phyloP scores from a whole-genome alignment of 768 basidiomycete species.

The Stropharia rugosoannulata region DNA sequence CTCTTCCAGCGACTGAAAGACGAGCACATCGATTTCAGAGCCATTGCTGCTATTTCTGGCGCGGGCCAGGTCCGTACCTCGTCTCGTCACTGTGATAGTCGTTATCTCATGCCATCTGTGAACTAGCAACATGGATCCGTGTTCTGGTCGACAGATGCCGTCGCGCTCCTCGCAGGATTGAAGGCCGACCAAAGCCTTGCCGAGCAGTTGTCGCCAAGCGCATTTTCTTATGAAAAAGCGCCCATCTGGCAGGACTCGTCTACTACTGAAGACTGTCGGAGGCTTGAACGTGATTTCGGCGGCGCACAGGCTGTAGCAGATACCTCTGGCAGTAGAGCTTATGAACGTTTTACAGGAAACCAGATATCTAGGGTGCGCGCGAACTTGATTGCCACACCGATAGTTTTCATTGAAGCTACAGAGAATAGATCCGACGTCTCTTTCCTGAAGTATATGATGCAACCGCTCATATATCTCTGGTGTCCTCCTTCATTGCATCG shows the following conservation, averaged over 20 bases:
- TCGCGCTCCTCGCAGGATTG: conserved; percentile 49
- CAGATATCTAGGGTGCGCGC: conserved; percentile 72
- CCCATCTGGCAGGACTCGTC: conserved; percentile 95
- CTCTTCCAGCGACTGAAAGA: conserved; percentile 61
- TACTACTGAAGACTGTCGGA: conserved; percentile 70
- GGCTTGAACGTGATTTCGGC: conserved; percentile 65
- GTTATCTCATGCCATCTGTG: conserved; percentile 1
- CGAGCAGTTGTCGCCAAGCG: conserved; percentile 58
- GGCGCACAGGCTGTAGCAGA: conserved; percentile 72
- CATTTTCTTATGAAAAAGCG: conserved; percentile 66
- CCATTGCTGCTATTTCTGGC: conserved; percentile 68
- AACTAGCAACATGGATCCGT: conserved; percentile 84
- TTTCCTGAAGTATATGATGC: conserved; percentile 53
- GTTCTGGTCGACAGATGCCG: conserved; percentile 69
- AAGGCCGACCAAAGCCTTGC: conserved; percentile 49
- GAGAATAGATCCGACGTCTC: conserved; percentile 51
- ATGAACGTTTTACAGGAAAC: conserved; percentile 85
- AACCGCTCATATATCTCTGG: conserved; percentile 72
- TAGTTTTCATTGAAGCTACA: conserved; percentile 1
- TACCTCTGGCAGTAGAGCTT: conserved; percentile 79
- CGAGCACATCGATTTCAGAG: conserved; percentile 55
- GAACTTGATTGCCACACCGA: not conserved
- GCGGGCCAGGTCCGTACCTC: conserved; percentile 64
- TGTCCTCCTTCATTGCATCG: conserved; percentile 82
- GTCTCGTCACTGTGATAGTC: not conserved